A percentile compares a stretch with the other conserved stretches of the same genome.
Conservation (phyloP, 768 basidiomycete species). For the Mycena filopes region DNA sequence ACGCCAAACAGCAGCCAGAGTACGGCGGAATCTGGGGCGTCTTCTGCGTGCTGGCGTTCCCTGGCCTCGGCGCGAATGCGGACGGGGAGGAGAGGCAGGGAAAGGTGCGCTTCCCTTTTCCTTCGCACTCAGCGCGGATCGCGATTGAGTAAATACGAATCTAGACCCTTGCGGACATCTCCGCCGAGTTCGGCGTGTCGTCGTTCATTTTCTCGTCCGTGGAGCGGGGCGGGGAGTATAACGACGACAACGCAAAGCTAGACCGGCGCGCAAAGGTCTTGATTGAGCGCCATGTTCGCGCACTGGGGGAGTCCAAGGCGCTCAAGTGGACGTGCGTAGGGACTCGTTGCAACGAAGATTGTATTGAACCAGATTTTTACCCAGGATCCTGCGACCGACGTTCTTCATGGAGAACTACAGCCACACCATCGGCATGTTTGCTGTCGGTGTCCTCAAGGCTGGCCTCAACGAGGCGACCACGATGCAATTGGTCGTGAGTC, state of each 20-base stretch:
- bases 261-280: constrained; percentile 48
- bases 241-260: constrained; percentile 42
- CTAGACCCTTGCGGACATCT: constrained; percentile 48
- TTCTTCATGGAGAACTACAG: constrained; percentile 60
- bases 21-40: constrained; percentile 50
- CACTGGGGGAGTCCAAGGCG: constrained; percentile 40
- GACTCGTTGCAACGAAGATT: background rate
- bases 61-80: constrained; percentile 52
- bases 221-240: constrained; percentile 50
- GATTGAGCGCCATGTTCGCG: constrained; percentile 49
- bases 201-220: constrained; percentile 49
- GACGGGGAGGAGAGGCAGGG: constrained; percentile 53
- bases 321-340: constrained; percentile 53
- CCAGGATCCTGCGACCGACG: constrained; percentile 51
- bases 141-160: no score
- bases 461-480: constrained; percentile 48
- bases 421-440: constrained; percentile 48
- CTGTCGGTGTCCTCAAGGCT: constrained; percentile 44
- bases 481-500: constrained; percentile 29
- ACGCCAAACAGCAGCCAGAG: constrained; percentile 39
- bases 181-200: constrained; percentile 48
- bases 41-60: constrained; percentile 50
- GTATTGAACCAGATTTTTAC: background rate
- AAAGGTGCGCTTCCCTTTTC: constrained; percentile 50
- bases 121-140: no score